A percentile compares a stretch with the other conserved stretches of the same genome.
Evolutionary conservation across 345 rosid species (phyloP).

Genomic region (Toxicodendron radicans): DNA sequence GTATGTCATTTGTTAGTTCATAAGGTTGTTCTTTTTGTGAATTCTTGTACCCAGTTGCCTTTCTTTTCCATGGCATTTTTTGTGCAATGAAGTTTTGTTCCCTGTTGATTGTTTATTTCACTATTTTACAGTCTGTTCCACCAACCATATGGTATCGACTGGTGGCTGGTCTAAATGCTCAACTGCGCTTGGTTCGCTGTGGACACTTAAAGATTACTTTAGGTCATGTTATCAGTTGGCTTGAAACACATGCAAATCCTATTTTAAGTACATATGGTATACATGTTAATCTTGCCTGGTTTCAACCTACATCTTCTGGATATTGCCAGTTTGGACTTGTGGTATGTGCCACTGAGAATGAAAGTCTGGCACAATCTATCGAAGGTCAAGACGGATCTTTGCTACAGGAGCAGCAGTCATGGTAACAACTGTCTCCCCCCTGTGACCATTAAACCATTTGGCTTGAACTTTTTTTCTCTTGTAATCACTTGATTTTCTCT

Average conservation of each 20-base stretch:
- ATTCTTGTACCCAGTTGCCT: background rate
- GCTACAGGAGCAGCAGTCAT: conserved; percentile 38
- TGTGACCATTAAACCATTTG: background rate
- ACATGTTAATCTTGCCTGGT: conserved; percentile 74
- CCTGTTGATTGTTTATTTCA: conserved; percentile 10
- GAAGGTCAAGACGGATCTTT: conserved; percentile 34
- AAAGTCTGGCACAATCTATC: conserved; percentile 18
- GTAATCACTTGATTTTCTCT: background rate
- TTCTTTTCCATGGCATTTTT: background rate
- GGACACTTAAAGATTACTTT: conserved; percentile 71
- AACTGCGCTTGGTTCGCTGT: conserved; percentile 69
- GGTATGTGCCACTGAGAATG: conserved; percentile 44
- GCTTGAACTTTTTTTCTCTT: conserved; percentile 1
- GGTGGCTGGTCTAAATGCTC: conserved; percentile 92
- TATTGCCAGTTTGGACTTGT: conserved; percentile 82
- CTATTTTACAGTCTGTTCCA: conserved; percentile 62
- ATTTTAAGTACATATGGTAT: conserved; percentile 59
- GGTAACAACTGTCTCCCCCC: conserved; percentile 32
- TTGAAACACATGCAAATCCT: conserved; percentile 94
- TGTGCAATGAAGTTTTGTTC: background rate
- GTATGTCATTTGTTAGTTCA: conserved; percentile 34
- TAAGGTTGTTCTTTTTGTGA: background rate
- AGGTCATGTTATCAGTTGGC: conserved; percentile 70
- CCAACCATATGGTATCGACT: conserved; percentile 91
- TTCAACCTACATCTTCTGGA: conserved; percentile 73